These are phyloP conservation scores for Phallus indusiatus DNA, from an alignment of 768 basidiomycete genomes.

Conservation along the genomic window DNA sequence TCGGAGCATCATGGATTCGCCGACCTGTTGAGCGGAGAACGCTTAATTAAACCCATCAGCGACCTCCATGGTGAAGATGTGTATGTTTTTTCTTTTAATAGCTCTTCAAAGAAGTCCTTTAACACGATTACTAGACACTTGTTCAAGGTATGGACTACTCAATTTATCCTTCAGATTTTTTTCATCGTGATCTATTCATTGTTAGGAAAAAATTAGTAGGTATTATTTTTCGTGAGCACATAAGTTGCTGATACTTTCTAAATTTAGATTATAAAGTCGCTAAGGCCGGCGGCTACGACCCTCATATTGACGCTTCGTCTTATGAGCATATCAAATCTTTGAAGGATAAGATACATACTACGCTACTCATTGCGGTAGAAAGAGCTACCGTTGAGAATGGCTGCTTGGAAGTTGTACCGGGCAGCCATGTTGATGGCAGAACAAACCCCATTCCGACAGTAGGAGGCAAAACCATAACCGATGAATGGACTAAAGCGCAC, in stretches of 20 bases:
- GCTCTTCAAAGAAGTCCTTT: background rate
- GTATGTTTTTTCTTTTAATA: background rate
- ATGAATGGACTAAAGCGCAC: background rate
- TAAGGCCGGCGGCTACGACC: slow-evolving; percentile 14
- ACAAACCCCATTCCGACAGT: slow-evolving; percentile 9
- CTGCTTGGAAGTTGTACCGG: slow-evolving; percentile 13
- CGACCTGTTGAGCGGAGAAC: background rate
- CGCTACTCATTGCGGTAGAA: slow-evolving; percentile 14
- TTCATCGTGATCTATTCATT: background rate
- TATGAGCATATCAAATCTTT: slow-evolving; percentile 14
- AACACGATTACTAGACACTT: background rate
- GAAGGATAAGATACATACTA: slow-evolving; percentile 7
- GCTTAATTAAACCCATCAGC: background rate
- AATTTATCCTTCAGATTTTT: background rate
- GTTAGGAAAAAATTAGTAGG: slow-evolving; percentile 10
- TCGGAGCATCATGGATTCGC: background rate
- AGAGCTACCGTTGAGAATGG: slow-evolving; percentile 13
- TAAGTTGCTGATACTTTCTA: background rate
- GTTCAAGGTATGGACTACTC: background rate
- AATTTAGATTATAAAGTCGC: slow-evolving; percentile 14
- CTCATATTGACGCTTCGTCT: slow-evolving; percentile 15
- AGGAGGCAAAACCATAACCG: slow-evolving; percentile 9
- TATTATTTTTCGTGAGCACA: background rate
- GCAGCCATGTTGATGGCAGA: slow-evolving; percentile 9
- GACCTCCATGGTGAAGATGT: slow-evolving; percentile 3